These are phyloP conservation scores for Colletotrichum graminicola DNA, from an alignment of 2,329 filamentous ascomycete species.

Conservation along the genomic window DNA sequence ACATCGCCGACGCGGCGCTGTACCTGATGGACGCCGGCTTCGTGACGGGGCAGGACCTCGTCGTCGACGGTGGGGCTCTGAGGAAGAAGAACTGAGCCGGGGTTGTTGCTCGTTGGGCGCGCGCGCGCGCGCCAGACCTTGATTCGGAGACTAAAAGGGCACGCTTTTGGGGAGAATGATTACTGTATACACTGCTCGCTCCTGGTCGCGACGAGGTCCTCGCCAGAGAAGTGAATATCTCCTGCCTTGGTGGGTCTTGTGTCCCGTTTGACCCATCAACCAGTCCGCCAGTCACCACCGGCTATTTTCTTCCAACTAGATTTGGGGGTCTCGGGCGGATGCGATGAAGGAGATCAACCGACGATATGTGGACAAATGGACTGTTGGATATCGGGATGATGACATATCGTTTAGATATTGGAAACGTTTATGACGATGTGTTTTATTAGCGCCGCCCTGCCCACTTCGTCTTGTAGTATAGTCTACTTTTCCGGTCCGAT, in stretches of 20 bases:
- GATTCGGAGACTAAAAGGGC: background rate
- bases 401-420: background rate
- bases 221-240: background rate
- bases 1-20: constrained; percentile 58
- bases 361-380: background rate
- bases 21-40: constrained; percentile 51
- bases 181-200: no score
- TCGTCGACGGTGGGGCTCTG: constrained; percentile 47
- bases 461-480: rapidly evolving
- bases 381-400: background rate
- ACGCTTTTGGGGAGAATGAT: no score
- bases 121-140: background rate
- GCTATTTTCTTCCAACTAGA: no score
- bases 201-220: no score
- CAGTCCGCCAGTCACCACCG: background rate
- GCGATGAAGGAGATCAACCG: background rate
- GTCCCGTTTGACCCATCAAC: background rate
- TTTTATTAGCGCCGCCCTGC: background rate
- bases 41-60: constrained; percentile 48
- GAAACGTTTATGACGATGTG: background rate
- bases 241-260: no score
- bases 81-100: constrained; percentile 46
- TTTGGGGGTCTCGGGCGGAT: background rate
- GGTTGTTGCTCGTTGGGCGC: background rate
- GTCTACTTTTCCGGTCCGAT: constrained; percentile 23